Base-by-base conservation (phyloP, 768 basidiomycete genomes). In the Panaeolus cyanescens region DNA sequence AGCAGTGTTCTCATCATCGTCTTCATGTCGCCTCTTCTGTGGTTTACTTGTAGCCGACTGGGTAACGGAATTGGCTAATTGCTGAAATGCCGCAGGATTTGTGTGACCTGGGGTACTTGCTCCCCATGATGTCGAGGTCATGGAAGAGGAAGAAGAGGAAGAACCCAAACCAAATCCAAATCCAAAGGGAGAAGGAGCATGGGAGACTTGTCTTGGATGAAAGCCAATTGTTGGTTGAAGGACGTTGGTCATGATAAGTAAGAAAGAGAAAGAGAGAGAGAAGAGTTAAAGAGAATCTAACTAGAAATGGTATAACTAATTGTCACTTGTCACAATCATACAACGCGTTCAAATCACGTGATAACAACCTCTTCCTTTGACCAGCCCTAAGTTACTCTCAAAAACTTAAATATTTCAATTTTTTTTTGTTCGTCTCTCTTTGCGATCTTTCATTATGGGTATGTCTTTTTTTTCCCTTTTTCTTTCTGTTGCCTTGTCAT, bases 111-210 rank as follows among this genome's bases (percentile, higher is more conserved):
- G 85, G 42, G 79, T 77, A 32, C 77, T 64, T 12, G 79, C 55
- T 55, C 83, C 80, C 80, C 86, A 86, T 54, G 80, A 79, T 3
- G 79, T 61, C 45, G 77, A 70, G 28, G 74, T 75, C 66, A 80
- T 76, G 17, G 78, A 73, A 32, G 85, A 50, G 30, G 45, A 72
- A 39, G 84, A 68, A 42, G 78, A 70, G 56, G 81, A 68, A 12
- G 80, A 63, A 68, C 77, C 73, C 17, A 91, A 75, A 32, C 85
- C 88, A 69, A 92, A 92, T 9, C 89, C 90, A 70, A 92, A 91
- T 1, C 87, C 89, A 66, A 91, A 82, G 20, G 87, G 80, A 30
- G 89, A 84, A 0, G 88, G 78, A 0, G 87, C 78, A 75, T 89
- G 84, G 50, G 80, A 80, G 32, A 85, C 82, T 22, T 86, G 79